Evolutionary conservation across 352 stramenopile genomes (phyloP).

Genomic region (Hyaloperonospora brassicae): DNA sequence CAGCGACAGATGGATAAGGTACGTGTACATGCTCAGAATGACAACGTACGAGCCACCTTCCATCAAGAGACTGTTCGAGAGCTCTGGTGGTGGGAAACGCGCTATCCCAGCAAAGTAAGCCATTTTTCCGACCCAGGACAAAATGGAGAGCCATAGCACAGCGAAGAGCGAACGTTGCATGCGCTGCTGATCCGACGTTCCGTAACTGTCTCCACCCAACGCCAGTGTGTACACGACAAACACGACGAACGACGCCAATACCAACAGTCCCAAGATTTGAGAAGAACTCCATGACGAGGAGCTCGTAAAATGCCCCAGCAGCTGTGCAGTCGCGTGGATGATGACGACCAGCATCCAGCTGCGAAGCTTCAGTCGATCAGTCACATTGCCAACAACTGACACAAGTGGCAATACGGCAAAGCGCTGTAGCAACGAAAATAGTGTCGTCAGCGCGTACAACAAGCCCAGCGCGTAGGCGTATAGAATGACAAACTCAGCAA

Average conservation of each 20-base stretch:
- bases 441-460: slow-evolving; percentile 33
- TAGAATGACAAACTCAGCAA: slow-evolving; percentile 31
- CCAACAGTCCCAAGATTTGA: slow-evolving; percentile 41
- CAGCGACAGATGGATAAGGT: slow-evolving; percentile 40
- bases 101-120: slow-evolving; percentile 47
- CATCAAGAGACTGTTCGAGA: slow-evolving; percentile 41
- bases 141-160: slow-evolving; percentile 40
- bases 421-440: slow-evolving; percentile 33
- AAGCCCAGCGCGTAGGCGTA: slow-evolving; percentile 53
- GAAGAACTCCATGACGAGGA: slow-evolving; percentile 23
- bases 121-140: slow-evolving; percentile 62
- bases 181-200: slow-evolving; percentile 41
- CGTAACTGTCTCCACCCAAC: slow-evolving; percentile 32
- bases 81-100: slow-evolving; percentile 25
- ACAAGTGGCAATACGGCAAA: slow-evolving; percentile 31
- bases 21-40: slow-evolving; percentile 36
- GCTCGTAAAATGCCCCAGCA: slow-evolving; percentile 32
- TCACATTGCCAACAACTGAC: slow-evolving; percentile 20
- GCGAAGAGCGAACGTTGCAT: slow-evolving; percentile 54
- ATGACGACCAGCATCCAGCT: slow-evolving; percentile 44
- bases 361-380: slow-evolving; percentile 24
- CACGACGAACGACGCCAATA: slow-evolving; percentile 36
- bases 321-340: slow-evolving; percentile 32
- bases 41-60: slow-evolving; percentile 34
- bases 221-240: slow-evolving; percentile 44